Percentiles rank a stretch among this genome's conserved stretches.
Conservation (phyloP, 352 stramenopile species). For the Globisporangium spinosum region DNA sequence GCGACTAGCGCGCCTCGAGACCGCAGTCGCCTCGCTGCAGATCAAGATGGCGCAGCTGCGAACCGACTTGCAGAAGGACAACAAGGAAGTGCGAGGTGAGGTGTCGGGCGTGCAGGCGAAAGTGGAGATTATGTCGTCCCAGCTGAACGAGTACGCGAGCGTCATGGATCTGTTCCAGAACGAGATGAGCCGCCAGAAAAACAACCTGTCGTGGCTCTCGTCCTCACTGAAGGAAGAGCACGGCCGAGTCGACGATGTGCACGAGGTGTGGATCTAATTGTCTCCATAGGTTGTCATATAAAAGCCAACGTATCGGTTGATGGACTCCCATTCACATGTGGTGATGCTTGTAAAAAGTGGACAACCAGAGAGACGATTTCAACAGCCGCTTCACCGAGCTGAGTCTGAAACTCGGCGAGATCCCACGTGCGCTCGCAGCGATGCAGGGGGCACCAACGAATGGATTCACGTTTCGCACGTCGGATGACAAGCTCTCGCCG, state of each 20-base stretch:
- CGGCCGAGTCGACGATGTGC: conserved; percentile 36
- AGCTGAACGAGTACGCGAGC: conserved; percentile 55
- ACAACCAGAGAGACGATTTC: conserved; percentile 61
- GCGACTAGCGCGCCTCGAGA: conserved; percentile 51
- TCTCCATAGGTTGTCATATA: background rate
- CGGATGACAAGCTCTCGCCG: conserved; percentile 52
- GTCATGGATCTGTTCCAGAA: conserved; percentile 64
- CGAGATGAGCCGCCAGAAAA: conserved; percentile 56
- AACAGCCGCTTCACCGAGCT: conserved; percentile 58
- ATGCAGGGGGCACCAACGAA: conserved; percentile 31
- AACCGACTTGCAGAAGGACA: conserved; percentile 35
- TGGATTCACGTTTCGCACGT: conserved; percentile 48
- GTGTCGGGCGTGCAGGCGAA: conserved; percentile 40
- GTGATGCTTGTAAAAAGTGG: conserved; percentile 45
- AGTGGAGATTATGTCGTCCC: conserved; percentile 45
- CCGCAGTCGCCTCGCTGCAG: conserved; percentile 35
- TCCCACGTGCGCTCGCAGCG: conserved; percentile 45
- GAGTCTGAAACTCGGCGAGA: conserved; percentile 58
- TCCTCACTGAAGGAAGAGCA: conserved; percentile 50
- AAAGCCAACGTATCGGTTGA: background rate
- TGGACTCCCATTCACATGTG: background rate
- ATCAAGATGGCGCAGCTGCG: conserved; percentile 36
- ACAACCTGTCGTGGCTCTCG: conserved; percentile 39
- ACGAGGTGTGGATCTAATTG: conserved; percentile 31
- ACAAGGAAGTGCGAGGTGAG: conserved; percentile 41